These are phyloP conservation scores for Beauveria sp. DNA, from an alignment of 2,329 filamentous ascomycete species.

Conservation along the genomic window DNA sequence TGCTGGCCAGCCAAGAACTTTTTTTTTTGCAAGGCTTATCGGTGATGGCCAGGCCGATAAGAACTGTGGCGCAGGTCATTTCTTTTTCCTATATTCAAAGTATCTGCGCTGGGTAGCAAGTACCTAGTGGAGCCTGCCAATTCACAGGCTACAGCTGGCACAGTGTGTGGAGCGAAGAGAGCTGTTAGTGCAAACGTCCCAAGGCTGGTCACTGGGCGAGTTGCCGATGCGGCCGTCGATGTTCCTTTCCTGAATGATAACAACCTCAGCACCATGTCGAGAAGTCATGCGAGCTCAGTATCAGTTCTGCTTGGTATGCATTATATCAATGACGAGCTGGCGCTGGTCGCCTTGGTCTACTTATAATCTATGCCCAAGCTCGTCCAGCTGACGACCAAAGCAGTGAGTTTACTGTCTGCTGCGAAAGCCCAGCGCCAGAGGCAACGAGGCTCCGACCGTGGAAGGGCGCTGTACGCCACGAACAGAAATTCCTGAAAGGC, in stretches of 20 bases:
- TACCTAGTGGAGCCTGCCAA: background rate
- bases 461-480: too few relatives aligned
- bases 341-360: too few relatives aligned
- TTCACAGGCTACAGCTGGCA: background rate
- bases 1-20: slow-evolving; percentile 3
- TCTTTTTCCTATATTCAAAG: background rate
- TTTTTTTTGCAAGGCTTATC: slow-evolving; percentile 11
- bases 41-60: background rate
- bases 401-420: too few relatives aligned
- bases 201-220: background rate
- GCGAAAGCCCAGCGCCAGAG: too few relatives aligned
- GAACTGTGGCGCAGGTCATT: background rate
- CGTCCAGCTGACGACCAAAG: too few relatives aligned
- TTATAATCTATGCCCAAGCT: too few relatives aligned
- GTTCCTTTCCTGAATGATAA: background rate
- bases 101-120: background rate
- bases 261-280: background rate
- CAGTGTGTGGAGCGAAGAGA: background rate
- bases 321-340: background rate
- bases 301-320: too few relatives aligned
- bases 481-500: too few relatives aligned
- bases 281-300: background rate
- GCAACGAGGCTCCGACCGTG: too few relatives aligned
- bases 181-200: background rate
- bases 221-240: background rate